phyloP scores from a whole-genome alignment of 2,329 filamentous ascomycete species.

The Cladophialophora chaetospira region DNA sequence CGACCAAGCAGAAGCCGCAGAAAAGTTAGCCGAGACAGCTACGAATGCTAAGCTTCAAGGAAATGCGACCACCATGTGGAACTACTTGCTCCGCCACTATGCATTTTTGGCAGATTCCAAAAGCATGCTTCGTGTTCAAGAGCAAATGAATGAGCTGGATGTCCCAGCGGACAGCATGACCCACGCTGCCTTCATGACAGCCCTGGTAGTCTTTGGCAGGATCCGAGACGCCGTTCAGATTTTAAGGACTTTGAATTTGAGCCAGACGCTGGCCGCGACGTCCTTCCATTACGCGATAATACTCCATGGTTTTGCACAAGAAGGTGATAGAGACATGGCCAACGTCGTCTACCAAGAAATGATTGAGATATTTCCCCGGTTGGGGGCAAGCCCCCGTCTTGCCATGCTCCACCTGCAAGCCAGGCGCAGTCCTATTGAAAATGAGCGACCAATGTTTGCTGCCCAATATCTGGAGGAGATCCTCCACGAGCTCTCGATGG shows the following conservation, averaged over 20 bases:
- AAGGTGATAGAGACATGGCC: slow-evolving; percentile 52
- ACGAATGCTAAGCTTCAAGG: slow-evolving; percentile 55
- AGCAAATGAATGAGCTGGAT: slow-evolving; percentile 55
- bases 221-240: slow-evolving; percentile 60
- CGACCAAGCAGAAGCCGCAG: slow-evolving; percentile 57
- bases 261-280: slow-evolving; percentile 41
- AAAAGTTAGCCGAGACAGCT: slow-evolving; percentile 60
- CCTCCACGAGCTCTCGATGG: slow-evolving; percentile 41
- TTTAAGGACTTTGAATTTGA: slow-evolving; percentile 43
- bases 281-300: slow-evolving; percentile 51
- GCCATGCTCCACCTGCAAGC: slow-evolving; percentile 41
- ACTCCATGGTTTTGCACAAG: slow-evolving; percentile 53
- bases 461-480: slow-evolving; percentile 43
- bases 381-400: slow-evolving; percentile 40
- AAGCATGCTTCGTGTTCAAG: slow-evolving; percentile 56
- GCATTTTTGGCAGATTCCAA: slow-evolving; percentile 63
- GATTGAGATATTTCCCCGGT: slow-evolving; percentile 39
- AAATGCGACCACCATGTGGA: slow-evolving; percentile 70
- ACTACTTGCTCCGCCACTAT: slow-evolving; percentile 70
- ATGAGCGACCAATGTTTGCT: neutral
- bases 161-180: slow-evolving; percentile 59
- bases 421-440: slow-evolving; percentile 30
- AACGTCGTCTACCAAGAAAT: slow-evolving; percentile 52
- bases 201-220: slow-evolving; percentile 54
- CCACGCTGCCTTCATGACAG: slow-evolving; percentile 63